Percentiles rank a stretch among this genome's conserved stretches.
phyloP scores from a whole-genome alignment of 177 flowering plant genomes.

The Tripterygium wilfordii region DNA sequence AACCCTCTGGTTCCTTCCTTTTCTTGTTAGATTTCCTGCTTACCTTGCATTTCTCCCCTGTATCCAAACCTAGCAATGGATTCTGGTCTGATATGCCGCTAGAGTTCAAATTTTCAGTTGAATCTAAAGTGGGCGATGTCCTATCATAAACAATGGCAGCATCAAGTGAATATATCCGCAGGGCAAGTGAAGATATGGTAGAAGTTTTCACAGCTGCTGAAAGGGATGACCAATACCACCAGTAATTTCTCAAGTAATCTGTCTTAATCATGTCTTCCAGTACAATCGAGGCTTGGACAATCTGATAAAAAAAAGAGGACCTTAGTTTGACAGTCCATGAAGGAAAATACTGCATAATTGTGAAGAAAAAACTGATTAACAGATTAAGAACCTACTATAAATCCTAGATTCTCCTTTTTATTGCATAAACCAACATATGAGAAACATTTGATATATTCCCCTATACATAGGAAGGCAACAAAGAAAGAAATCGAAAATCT shows the following conservation, averaged over 20 bases:
- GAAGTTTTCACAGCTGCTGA: constrained; percentile 89
- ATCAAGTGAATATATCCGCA: constrained; percentile 80
- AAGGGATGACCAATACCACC: constrained; percentile 99
- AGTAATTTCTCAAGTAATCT: constrained; percentile 62
- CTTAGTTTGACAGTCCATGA: too few species aligned
- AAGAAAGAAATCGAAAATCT: too few species aligned
- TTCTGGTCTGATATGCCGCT: constrained; percentile 15
- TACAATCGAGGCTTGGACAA: constrained; percentile 74
- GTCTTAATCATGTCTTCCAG: constrained; percentile 81
- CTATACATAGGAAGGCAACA: too few species aligned
- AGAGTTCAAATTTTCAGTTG: constrained; percentile 13
- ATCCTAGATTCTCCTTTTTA: too few species aligned
- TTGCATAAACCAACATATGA: too few species aligned
- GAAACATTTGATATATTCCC: too few species aligned
- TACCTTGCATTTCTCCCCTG: constrained; percentile 39
- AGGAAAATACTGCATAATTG: too few species aligned
- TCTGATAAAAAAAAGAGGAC: constrained; percentile 43
- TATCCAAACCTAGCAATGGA: constrained; percentile 20
- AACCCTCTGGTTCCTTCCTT: constrained; percentile 57
- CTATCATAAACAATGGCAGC: constrained; percentile 70
- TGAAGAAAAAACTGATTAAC: too few species aligned
- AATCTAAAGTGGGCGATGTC: constrained; percentile 11
- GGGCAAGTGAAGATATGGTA: constrained; percentile 79
- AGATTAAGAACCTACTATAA: too few species aligned
- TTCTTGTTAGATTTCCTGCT: constrained; percentile 45